A percentile compares a stretch with the other conserved stretches of the same genome.
These are phyloP conservation scores for Citrus unshiu DNA, from an alignment of 345 rosid genomes.

Conservation along the genomic window DNA sequence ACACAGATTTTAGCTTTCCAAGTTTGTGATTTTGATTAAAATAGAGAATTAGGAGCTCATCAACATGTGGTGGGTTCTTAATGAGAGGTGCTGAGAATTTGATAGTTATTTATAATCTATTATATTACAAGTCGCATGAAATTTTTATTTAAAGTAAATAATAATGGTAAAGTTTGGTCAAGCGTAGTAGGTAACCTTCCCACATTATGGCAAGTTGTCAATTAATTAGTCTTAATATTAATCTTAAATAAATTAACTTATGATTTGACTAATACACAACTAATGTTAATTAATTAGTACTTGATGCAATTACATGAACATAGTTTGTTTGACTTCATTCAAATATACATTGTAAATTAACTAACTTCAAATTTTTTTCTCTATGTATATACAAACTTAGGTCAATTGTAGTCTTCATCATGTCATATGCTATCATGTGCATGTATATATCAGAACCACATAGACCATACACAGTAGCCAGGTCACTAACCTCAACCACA, in stretches of 20 bases:
- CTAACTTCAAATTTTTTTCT: background rate
- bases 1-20: conserved; percentile 19
- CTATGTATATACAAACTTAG: background rate
- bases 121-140: conserved; percentile 1
- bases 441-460: background rate
- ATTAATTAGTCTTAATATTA: conserved; percentile 6
- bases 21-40: conserved; percentile 7
- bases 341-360: background rate
- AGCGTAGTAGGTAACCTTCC: conserved; percentile 13
- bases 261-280: conserved; percentile 2
- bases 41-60: conserved; percentile 17
- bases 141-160: background rate
- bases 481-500: background rate
- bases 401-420: conserved; percentile 3
- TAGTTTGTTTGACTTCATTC: conserved; percentile 14
- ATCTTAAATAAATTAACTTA: background rate
- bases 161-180: background rate
- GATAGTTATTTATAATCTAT: background rate
- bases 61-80: conserved; percentile 23
- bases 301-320: background rate
- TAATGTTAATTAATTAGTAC: background rate
- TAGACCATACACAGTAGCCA: background rate
- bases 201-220: conserved; percentile 17
- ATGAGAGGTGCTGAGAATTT: background rate
- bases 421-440: conserved; percentile 1